A percentile compares a stretch with the other conserved stretches of the same genome.
Evolutionary conservation across 2,329 filamentous ascomycete species (phyloP).

Genomic region (Colletotrichum godetiae): DNA sequence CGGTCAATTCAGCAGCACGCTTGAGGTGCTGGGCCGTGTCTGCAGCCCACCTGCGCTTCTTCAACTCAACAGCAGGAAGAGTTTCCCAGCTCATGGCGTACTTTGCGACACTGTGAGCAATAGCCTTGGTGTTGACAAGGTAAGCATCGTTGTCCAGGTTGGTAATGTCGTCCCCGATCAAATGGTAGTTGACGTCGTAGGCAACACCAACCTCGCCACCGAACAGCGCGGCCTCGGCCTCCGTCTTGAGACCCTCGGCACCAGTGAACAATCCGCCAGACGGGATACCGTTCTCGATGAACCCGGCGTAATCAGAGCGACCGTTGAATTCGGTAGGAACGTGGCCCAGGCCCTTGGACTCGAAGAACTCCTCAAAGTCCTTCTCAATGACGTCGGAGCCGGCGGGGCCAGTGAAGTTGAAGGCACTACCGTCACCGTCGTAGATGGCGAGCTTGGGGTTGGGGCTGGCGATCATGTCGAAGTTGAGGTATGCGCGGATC

Average conservation of each 20-base stretch:
- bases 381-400: slow-evolving; percentile 71
- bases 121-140: slow-evolving; percentile 56
- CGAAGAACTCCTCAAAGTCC: slow-evolving; percentile 68
- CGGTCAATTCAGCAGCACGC: slow-evolving; percentile 37
- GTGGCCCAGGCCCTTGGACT: slow-evolving; percentile 58
- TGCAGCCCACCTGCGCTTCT: slow-evolving; percentile 44
- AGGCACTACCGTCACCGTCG: slow-evolving; percentile 69
- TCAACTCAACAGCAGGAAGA: slow-evolving; percentile 43
- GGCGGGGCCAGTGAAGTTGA: slow-evolving; percentile 63
- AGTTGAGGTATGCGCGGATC: slow-evolving; percentile 67
- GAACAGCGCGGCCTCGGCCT: slow-evolving; percentile 67
- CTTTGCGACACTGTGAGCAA: slow-evolving; percentile 54
- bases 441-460: slow-evolving; percentile 68
- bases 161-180: slow-evolving; percentile 53
- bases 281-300: slow-evolving; percentile 74
- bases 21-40: slow-evolving; percentile 44
- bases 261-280: slow-evolving; percentile 77
- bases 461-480: slow-evolving; percentile 65
- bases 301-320: slow-evolving; percentile 75
- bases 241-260: slow-evolving; percentile 72
- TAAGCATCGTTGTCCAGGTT: slow-evolving; percentile 55
- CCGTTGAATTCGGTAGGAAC: slow-evolving; percentile 73
- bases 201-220: slow-evolving; percentile 68
- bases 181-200: slow-evolving; percentile 60
- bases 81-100: slow-evolving; percentile 52